Conservation (phyloP, 257 asterid species). For the Solanum virginianum region DNA sequence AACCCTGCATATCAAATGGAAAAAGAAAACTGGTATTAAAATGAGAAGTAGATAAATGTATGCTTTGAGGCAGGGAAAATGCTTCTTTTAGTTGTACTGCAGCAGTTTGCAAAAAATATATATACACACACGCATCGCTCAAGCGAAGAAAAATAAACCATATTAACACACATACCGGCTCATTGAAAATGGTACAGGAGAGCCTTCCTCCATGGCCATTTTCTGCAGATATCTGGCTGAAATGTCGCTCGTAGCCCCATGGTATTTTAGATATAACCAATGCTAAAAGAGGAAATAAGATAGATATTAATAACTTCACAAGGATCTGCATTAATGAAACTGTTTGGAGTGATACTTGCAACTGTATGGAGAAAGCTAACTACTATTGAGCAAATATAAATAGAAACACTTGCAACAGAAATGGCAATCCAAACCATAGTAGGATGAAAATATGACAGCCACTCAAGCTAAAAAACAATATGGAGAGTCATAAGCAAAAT, state of each 20-base stretch:
- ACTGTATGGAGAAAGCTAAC: background rate
- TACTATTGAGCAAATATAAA: background rate
- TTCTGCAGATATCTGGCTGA: conserved; percentile 34
- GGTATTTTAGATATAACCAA: conserved; percentile 73
- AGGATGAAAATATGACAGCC: background rate
- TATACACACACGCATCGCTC: background rate
- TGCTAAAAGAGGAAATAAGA: conserved; percentile 17
- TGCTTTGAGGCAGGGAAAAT: background rate
- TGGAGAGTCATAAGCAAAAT: background rate
- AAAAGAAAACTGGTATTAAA: background rate
- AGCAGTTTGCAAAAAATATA: background rate
- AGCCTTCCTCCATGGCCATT: conserved; percentile 34
- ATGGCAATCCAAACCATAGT: background rate
- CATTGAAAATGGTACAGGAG: conserved; percentile 51
- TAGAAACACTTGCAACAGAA: background rate
- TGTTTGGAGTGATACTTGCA: background rate
- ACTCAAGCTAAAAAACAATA: background rate
- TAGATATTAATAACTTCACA: background rate
- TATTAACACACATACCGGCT: conserved; percentile 39
- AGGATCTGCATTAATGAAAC: background rate
- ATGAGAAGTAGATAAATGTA: background rate
- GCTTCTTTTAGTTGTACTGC: background rate
- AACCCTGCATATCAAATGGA: conserved; percentile 26
- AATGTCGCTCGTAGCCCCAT: conserved; percentile 38
- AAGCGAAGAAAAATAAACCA: background rate